Evolutionary conservation across 2,329 filamentous ascomycete species (phyloP), one percentile per base, ranked within the genome.

Genomic region (Fusarium verticillioides): DNA sequence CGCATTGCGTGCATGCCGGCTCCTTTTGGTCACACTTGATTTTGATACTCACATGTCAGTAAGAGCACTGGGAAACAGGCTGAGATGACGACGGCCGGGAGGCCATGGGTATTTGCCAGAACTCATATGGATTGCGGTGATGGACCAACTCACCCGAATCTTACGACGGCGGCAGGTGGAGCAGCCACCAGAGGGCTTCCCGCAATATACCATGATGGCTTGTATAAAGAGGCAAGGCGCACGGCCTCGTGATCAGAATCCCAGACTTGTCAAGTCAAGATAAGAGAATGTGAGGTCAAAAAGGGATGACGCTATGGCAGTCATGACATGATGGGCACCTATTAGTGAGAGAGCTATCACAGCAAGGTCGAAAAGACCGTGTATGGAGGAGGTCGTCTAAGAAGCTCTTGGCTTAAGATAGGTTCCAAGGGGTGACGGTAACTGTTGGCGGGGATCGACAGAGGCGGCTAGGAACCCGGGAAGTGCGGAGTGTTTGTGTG

Each of bases 101-200:
- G 26, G 49, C 43, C 40, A 37, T 49, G 23, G 47, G 40, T 40
- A 28, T 62, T 57, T 36, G 50, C 52, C 19, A 42, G 43, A 43
- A 34, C 47, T 54, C 46, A 40, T 57, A 44, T 57, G 56, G 50
- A 52, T 23, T 28, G 44, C 43, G 47, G 49, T 44, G 39, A 43
- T 30, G 50, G 60, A 47, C 28, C 34, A 60, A 85, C 87, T 82
- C 81, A 88, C 87, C 65, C 86, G 85, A 68, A 88, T 87, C 79
- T 89, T 89, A 73, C 87, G 85, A 75, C 86, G 84, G 70, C 87
- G 84, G 74, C 87, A 89, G 71, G 82, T 86, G 72, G 86, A 87
- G 78, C 87, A 89, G 44, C 87, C 87, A 76, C 87, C 87, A 42
- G 87, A 89, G 47, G 87, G 87, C 74, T 88, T 88, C 9, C 87